These are phyloP conservation scores for Globisporangium yorkense DNA, from an alignment of 352 stramenopile genomes.

Conservation along the genomic window DNA sequence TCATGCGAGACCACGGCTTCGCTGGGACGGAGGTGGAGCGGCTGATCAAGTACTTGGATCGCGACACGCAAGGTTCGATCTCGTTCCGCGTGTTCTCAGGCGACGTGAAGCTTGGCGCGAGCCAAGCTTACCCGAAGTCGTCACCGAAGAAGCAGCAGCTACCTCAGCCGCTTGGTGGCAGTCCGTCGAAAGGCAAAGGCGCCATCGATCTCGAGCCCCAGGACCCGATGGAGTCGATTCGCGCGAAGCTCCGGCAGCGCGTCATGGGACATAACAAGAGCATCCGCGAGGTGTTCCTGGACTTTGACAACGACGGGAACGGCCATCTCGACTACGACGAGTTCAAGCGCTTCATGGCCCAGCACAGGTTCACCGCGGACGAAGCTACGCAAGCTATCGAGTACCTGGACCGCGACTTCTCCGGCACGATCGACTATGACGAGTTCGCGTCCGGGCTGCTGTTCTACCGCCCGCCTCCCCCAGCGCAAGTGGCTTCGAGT, in stretches of 20 bases:
- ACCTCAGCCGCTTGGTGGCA: constrained; percentile 20
- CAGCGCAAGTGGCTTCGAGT: background rate
- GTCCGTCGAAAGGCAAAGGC: constrained; percentile 12
- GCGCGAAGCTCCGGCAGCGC: constrained; percentile 46
- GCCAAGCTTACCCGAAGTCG: constrained; percentile 39
- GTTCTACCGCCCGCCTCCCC: constrained; percentile 40
- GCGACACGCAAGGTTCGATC: constrained; percentile 27
- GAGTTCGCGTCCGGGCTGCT: constrained; percentile 64
- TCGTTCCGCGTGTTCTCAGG: constrained; percentile 54
- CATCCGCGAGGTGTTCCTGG: constrained; percentile 65
- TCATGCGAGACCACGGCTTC: constrained; percentile 53
- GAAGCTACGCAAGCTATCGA: constrained; percentile 38
- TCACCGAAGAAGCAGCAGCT: constrained; percentile 40
- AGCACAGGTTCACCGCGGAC: constrained; percentile 45
- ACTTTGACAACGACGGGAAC: constrained; percentile 57
- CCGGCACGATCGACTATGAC: constrained; percentile 67
- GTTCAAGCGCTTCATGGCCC: constrained; percentile 62
- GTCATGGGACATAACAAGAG: constrained; percentile 70
- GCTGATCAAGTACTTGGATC: constrained; percentile 39
- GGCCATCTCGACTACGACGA: constrained; percentile 58
- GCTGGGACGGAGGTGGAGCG: constrained; percentile 40
- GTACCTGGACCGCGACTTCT: constrained; percentile 51
- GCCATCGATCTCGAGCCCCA: constrained; percentile 9
- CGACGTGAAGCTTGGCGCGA: constrained; percentile 23
- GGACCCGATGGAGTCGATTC: constrained; percentile 50